Base-by-base conservation (phyloP, 1,284 basidiomycete genomes). In the Fistulina hepatica region DNA sequence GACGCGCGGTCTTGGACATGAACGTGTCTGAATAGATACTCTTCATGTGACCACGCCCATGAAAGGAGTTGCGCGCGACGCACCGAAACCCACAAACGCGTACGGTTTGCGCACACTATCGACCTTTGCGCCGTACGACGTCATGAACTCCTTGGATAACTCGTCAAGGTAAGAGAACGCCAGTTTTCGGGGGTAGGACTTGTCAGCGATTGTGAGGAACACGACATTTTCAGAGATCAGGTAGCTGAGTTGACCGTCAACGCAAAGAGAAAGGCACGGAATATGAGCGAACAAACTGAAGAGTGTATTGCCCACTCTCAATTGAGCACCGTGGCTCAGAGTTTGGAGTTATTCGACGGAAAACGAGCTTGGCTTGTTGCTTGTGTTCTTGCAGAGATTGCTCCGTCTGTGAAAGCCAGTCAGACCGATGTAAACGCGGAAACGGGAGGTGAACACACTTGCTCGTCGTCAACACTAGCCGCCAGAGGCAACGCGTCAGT, bases 151-250 rank as follows among this genome's bases (percentile, higher is more conserved):
- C 55, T 95, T 97, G 21, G 89, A 86, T 23, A 98, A 70, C 61
- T 99, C 94, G 51, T 97, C 93, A 34, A 99, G 76, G 61, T 93
- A 99, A 11, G 89, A 90, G 62, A 99, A 99, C 1, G 93, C 92
- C 17, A 98, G 77, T 62, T 97, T 98, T 46, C 95, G 75, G 17
- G 94, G 94, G 63, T 99, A 99, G 5, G 90, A 91, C 58, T 91
- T 88, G 64, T 97, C 94, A 37, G 91, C 80, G 57, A 99, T 93
- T 48, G 88, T 86, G 45, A 98, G 74, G 64, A 92, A 98, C 37
- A 95, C 85, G 45, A 97, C 92, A 61, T 89, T 89, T 51, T 91
- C 81, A 34, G 77, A 64, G 48, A 99, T 92, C 49, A 97, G 77
- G 69, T 99, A 99, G 66, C 93, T 97, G 55, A 15, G 44, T 36